Evolutionary conservation across 805 yeast genomes (phyloP), one percentile per base, ranked within the genome.

Genomic region (Schwanniomyces polymorphus): DNA sequence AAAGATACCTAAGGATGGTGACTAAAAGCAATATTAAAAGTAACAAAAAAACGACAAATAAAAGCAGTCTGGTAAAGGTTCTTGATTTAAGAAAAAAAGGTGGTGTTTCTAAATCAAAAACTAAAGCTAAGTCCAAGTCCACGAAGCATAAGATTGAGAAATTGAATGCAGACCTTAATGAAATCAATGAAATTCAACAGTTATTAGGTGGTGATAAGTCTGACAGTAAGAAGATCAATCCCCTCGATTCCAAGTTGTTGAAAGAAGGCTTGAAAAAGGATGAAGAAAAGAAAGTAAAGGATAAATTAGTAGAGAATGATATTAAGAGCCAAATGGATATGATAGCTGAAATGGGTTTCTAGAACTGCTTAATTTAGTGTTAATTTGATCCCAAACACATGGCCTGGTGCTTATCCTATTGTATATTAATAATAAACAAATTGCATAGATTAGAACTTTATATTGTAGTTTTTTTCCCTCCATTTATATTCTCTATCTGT

Each of bases 321-420:
- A 51, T 80, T 28, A 63, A 69, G 14, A 60, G 60, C 41, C 84
- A 80, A 57, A 52, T 80, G 49, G 82, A 79, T 47, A 50, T 78
- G 53, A 65, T 80, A 17, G 70, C 75, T 16, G 80, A 73, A 4
- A 69, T 79, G 62, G 74, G 59, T 26, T 57, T 73, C 27, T 64
- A 42, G 41, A 31, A n/a, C 18, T 31, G 17, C 14, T 6, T 9
- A 7, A 14, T 14, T 7, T 5, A 31, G 11, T 10, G 17, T 14
- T 31, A 14, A 16, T 16, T 6, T 14, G 23, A 21, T 31, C 35
- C 7, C 35, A 14, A 14, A 31, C 18, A 31, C n/a, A 31, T 16
- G 35, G 35, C 35, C 35, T 31, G 35, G 35, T 31, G 35, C 35
- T 31, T 31, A 31, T 16, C 21, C 35, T 7, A 28, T 14, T 31